Evolutionary conservation across 345 rosid species (phyloP).

Genomic region (Salix viminalis): DNA sequence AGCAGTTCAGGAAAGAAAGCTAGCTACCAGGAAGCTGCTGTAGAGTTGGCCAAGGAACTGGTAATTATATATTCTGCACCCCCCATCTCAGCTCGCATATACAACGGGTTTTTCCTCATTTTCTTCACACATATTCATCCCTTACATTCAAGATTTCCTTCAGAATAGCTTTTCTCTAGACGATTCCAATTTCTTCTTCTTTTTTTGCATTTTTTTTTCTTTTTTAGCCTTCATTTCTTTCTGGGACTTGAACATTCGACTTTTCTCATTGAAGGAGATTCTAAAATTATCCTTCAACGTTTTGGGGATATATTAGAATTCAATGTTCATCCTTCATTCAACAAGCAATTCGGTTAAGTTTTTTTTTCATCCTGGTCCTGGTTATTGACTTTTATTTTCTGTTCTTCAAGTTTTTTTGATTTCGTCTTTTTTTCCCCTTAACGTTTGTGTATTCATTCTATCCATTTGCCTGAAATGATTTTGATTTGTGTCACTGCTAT

Average conservation of each 20-base stretch:
- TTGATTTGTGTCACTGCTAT: background rate
- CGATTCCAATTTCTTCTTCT: background rate
- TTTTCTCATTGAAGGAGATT: background rate
- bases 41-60: constrained; percentile 75
- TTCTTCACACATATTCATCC: background rate
- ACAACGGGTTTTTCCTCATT: background rate
- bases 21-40: constrained; percentile 79
- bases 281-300: background rate
- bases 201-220: background rate
- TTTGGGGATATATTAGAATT: background rate
- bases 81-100: background rate
- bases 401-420: background rate
- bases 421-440: background rate
- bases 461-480: background rate
- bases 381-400: background rate
- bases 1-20: constrained; percentile 77
- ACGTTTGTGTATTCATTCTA: background rate
- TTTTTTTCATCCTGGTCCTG: background rate
- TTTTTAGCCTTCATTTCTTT: background rate
- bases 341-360: background rate
- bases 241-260: background rate
- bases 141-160: background rate
- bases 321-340: background rate
- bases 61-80: constrained; percentile 22
- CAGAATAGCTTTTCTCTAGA: background rate